Evolutionary conservation across 371 early-diverging fungal genomes (phyloP).

Genomic region (Syncephalis fuscata): DNA sequence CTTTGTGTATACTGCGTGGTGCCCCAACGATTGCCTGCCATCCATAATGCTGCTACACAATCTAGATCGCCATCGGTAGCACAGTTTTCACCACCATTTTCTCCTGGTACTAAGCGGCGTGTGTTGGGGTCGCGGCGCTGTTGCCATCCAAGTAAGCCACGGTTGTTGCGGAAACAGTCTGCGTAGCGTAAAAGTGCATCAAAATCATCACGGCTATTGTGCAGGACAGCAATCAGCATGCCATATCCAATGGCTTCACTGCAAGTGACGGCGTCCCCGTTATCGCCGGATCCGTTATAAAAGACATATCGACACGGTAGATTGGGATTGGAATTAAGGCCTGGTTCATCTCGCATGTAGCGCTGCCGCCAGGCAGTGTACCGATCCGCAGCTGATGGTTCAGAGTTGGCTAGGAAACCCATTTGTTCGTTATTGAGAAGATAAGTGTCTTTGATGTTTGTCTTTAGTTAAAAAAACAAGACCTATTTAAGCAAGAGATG

Average conservation of each 20-base stretch:
- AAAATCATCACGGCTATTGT: conserved; percentile 36
- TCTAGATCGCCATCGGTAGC: conserved; percentile 38
- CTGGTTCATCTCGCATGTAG: no score
- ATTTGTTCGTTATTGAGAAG: no score
- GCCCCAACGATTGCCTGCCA: background rate
- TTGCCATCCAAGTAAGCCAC: conserved; percentile 48
- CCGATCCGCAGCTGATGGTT: no score
- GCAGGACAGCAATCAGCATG: conserved; percentile 37
- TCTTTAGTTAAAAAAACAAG: no score
- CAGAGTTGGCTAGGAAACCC: no score
- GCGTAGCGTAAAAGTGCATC: conserved; percentile 38
- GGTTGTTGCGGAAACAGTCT: conserved; percentile 25
- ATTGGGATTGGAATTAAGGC: no score
- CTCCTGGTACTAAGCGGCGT: conserved; percentile 33
- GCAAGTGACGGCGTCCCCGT: background rate
- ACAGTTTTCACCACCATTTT: conserved; percentile 35
- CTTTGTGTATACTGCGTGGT: conserved; percentile 15
- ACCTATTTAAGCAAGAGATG: no score
- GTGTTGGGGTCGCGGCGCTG: conserved; percentile 24
- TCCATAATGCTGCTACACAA: background rate
- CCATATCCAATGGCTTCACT: conserved; percentile 25
- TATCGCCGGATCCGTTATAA: no score
- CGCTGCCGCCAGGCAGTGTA: no score
- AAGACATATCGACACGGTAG: no score
- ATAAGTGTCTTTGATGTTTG: no score